These are phyloP conservation scores for Juncus effusus DNA, from an alignment of 176 grass and related monocot genomes.

Conservation along the genomic window DNA sequence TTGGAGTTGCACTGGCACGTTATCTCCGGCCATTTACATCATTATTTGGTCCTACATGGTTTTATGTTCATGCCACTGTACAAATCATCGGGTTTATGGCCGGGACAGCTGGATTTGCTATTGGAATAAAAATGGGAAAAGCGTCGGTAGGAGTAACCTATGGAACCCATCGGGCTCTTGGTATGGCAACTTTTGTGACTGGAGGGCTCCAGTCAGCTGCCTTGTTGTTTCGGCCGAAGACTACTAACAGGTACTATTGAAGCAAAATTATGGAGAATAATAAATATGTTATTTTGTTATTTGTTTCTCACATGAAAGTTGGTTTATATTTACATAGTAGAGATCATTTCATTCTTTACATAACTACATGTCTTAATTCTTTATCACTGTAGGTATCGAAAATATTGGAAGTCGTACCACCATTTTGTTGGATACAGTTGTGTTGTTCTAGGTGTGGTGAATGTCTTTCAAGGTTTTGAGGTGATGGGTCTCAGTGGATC, in stretches of 20 bases:
- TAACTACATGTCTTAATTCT: no score
- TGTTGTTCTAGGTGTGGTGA: conserved; percentile 86
- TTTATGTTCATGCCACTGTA: conserved; percentile 73
- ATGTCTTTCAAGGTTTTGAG: conserved; percentile 97
- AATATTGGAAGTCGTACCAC: conserved; percentile 99
- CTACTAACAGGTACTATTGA: conserved; percentile 62
- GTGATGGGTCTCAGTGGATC: conserved; percentile 75
- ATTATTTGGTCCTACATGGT: conserved; percentile 59
- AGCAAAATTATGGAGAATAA: no score
- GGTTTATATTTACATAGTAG: no score
- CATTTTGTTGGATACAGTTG: conserved; percentile 91
- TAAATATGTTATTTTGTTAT: no score
- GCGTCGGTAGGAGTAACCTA: conserved; percentile 69
- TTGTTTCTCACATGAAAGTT: no score
- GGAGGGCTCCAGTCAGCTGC: conserved; percentile 86
- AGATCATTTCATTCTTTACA: no score
- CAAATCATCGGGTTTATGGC: conserved; percentile 56
- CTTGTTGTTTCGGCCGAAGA: conserved; percentile 87
- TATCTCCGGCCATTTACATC: conserved; percentile 76
- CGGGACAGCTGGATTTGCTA: conserved; percentile 64
- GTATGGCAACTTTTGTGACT: conserved; percentile 62
- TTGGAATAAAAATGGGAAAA: conserved; percentile 78
- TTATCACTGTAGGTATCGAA: conserved; percentile 23
- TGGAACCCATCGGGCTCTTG: conserved; percentile 75
- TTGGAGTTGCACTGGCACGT: conserved; percentile 65